Base-by-base conservation (phyloP, 768 basidiomycete species). In the Tubosaeta brunneosetosa region DNA sequence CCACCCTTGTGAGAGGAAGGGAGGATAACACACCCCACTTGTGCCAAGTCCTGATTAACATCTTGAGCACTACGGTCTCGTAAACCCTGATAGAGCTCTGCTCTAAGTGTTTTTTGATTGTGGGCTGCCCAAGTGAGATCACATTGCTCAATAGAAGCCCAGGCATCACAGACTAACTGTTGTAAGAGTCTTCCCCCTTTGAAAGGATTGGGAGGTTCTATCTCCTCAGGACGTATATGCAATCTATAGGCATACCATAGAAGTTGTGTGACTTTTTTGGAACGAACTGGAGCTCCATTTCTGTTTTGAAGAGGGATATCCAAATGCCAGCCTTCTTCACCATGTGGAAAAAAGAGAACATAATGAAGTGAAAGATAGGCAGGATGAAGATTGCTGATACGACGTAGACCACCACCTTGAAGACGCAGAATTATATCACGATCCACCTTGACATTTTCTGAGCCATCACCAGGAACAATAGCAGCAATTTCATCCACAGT, bases 81-180 rank as follows among this genome's bases (percentile, higher is more conserved):
- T 0, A 72, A 38, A 1, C 76, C 74, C 25, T 53, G 50, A 52
- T 74, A 75, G 0, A 73, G 34, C 3, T 71, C 57, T 3, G 72
- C 65, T 3, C 74, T 64, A 7, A 79, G 51, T 11, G 44, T 51
- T 2, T 16, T 47, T 43, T 80, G 75, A 53, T 79, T 69, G 5
- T 56, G 22, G 4, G 49, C 25, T 6, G 72, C 38, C 61, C 62
- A 81, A 10, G 36, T 47, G 1, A 83, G 63, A 2, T 65, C 61
- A 7, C 43, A 56, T 19, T 79, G 76, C 3, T 82, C 77, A 26
- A 70, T 60, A 0, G 66, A 60, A 14, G 79, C 77, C 72, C 71
- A 82, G 2, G 55, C 60, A 67, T 82, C 77, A 43, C 73, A 73
- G 34, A 76, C 45, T 55, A 68, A 76, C 41, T 78, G 71, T 48